Percentiles rank a stretch among this genome's conserved stretches.
Evolutionary conservation across 805 yeast species (phyloP).

Genomic region (Scheffersomyces amazonensis): DNA sequence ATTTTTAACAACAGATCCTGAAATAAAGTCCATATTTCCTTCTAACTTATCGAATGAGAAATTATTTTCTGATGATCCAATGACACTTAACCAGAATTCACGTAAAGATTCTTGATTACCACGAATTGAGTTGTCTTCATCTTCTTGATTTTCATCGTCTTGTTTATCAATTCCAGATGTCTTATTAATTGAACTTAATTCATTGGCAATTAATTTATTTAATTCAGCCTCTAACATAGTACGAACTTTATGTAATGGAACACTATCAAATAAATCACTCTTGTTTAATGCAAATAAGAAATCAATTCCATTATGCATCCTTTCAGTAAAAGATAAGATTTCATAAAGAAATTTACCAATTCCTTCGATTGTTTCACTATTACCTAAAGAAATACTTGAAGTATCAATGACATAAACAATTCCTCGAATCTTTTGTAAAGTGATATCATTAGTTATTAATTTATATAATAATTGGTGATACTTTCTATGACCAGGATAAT

Average conservation of each 20-base stretch:
- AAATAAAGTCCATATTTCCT: conserved; percentile 65
- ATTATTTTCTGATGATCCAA: conserved; percentile 29
- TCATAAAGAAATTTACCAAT: conserved; percentile 60
- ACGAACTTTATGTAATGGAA: conserved; percentile 63
- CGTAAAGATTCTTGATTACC: conserved; percentile 37
- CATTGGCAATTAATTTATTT: conserved; percentile 47
- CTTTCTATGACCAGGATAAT: conserved; percentile 87
- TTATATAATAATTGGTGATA: conserved; percentile 58
- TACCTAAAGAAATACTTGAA: conserved; percentile 52
- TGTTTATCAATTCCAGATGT: conserved; percentile 42
- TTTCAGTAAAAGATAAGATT: conserved; percentile 62
- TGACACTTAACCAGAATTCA: conserved; percentile 42
- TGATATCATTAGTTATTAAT: conserved; percentile 39
- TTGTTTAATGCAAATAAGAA: conserved; percentile 81
- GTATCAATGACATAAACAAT: conserved; percentile 78
- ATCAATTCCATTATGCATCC: conserved; percentile 66
- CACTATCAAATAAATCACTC: conserved; percentile 78
- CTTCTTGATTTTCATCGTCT: conserved; percentile 33
- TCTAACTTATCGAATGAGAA: conserved; percentile 71
- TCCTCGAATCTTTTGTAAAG: conserved; percentile 52
- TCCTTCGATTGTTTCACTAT: conserved; percentile 22
- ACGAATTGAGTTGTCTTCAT: conserved; percentile 26
- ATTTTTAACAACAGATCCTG: conserved; percentile 67
- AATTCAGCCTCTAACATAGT: conserved; percentile 63
- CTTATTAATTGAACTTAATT: conserved; percentile 34